A percentile compares a stretch with the other conserved stretches of the same genome.
These are phyloP conservation scores for Helicostylum pulchrum DNA, from an alignment of 192 early-diverging fungal species.

Conservation along the genomic window DNA sequence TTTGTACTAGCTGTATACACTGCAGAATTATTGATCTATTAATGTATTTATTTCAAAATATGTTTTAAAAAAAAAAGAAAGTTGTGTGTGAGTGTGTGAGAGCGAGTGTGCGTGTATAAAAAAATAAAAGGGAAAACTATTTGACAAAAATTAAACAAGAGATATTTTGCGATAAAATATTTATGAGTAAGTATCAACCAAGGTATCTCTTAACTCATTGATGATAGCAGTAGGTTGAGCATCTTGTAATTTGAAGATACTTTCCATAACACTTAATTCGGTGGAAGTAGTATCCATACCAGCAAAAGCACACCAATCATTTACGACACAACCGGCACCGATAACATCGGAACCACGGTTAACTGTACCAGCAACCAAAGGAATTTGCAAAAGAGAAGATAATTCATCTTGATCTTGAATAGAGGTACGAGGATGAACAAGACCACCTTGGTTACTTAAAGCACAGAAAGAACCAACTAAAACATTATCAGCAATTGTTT, in stretches of 20 bases:
- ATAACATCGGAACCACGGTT: conserved; percentile 98
- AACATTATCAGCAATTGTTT: conserved; percentile 97
- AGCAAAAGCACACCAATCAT: conserved; percentile 97
- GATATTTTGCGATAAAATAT: conserved; percentile 1
- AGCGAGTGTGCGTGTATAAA: too few species aligned
- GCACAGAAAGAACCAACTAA: conserved; percentile 94
- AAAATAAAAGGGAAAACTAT: too few species aligned
- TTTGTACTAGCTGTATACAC: too few species aligned
- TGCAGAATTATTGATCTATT: too few species aligned
- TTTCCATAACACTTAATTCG: conserved; percentile 95
- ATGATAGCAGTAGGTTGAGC: conserved; percentile 87
- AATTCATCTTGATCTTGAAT: conserved; percentile 98
- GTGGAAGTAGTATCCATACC: conserved; percentile 95
- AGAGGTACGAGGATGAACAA: conserved; percentile 93
- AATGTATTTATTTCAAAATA: too few species aligned
- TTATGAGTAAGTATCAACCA: conserved; percentile 85
- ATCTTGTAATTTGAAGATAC: conserved; percentile 97
- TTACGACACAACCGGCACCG: conserved; percentile 95
- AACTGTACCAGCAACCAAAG: conserved; percentile 96
- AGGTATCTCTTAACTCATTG: conserved; percentile 87
- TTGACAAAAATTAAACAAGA: too few species aligned
- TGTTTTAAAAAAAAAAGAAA: too few species aligned
- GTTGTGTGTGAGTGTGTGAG: too few species aligned
- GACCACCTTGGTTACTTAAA: conserved; percentile 95
- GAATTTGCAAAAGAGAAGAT: conserved; percentile 94